Base-by-base conservation (phyloP, 2,329 filamentous ascomycete genomes). In the Gaeumannomyces sp. region DNA sequence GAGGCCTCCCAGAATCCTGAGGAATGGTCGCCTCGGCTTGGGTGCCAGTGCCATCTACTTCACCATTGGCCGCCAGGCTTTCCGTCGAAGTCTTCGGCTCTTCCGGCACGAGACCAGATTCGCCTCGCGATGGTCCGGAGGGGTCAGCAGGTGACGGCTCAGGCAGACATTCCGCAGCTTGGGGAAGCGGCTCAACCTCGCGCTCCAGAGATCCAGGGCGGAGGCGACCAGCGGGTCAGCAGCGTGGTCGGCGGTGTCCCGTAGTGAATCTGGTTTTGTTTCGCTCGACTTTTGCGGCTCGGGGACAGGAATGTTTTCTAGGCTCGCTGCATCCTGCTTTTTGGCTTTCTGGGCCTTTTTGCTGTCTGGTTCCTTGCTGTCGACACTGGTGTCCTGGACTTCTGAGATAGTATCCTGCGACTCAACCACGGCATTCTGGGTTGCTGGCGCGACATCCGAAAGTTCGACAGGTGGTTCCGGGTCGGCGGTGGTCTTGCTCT, bases 291-390 rank as follows among this genome's bases (percentile, higher is more conserved):
- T 11, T 53, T 53, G 45, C 22, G 45, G 22, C 45, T n/a, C 22
- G 22, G 22, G 2, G 22, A 19, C 45, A 11, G 22, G 8, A 4
- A 11, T 2, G 1, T 25, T 11, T n/a, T 53, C 45, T 22, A 53
- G 22, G 14, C 33, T 35, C 14, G 38, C 38, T 19, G 53, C 64
- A 22, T 67, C 67, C 65, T 69, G 69, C 64, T 70, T 67, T 53
- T 68, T 68, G 35, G 61, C 64, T 64, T 68, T 67, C 64, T 65
- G 66, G 19, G 59, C 50, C 33, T 66, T 67, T 63, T 66, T 65
- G 27, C 31, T 31, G 59, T 28, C 19, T 11, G 59, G 11, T 29
- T 29, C 29, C 57, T 45, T 6, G 38, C 14, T 7, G 14, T 45
- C 16, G 38, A 19, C 16, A 6, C 13, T 45, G 38, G 38, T 45